Conservation (phyloP, 2,329 filamentous ascomycete species). For the Microcyclosporella mali region DNA sequence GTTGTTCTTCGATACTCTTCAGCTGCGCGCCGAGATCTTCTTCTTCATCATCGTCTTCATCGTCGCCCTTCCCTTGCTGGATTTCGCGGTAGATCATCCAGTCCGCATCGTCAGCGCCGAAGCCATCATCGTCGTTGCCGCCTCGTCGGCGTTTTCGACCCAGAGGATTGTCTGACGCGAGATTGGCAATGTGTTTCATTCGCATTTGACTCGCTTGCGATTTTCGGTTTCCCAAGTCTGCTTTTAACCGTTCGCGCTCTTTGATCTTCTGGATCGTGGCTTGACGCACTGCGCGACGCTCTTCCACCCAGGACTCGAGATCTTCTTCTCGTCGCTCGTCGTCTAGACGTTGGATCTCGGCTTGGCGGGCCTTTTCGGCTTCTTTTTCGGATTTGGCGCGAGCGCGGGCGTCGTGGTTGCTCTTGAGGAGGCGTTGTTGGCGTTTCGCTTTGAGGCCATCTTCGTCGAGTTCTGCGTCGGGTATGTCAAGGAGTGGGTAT, state of each 20-base stretch:
- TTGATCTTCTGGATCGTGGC: slow-evolving; percentile 77
- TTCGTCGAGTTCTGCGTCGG: slow-evolving; percentile 90
- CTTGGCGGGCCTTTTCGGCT: slow-evolving; percentile 75
- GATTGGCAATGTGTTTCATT: slow-evolving; percentile 96
- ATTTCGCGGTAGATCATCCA: slow-evolving; percentile 97
- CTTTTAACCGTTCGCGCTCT: slow-evolving; percentile 85
- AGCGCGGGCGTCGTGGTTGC: slow-evolving; percentile 84
- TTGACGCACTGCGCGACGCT: slow-evolving; percentile 66
- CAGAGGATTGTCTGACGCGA: slow-evolving; percentile 77
- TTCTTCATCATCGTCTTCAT: slow-evolving; percentile 90
- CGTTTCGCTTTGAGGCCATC: slow-evolving; percentile 85
- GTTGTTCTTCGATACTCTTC: slow-evolving; percentile 71
- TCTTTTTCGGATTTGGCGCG: slow-evolving; percentile 97
- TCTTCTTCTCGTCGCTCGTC: slow-evolving; percentile 77
- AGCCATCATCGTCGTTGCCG: slow-evolving; percentile 91
- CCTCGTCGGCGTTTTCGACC: slow-evolving; percentile 75
- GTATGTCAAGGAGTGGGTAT: slow-evolving; percentile 80
- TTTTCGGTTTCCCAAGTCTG: slow-evolving; percentile 92
- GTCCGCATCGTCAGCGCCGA: slow-evolving; percentile 94
- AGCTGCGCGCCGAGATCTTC: slow-evolving; percentile 72
- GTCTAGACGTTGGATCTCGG: slow-evolving; percentile 77
- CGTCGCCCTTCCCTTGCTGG: slow-evolving; percentile 78
- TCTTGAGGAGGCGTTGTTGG: slow-evolving; percentile 86
- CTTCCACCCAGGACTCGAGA: slow-evolving; percentile 78
- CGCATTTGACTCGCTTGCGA: slow-evolving; percentile 92